Base-by-base conservation (phyloP, 306 rosid genomes). In the Canavalia ensiformis region DNA sequence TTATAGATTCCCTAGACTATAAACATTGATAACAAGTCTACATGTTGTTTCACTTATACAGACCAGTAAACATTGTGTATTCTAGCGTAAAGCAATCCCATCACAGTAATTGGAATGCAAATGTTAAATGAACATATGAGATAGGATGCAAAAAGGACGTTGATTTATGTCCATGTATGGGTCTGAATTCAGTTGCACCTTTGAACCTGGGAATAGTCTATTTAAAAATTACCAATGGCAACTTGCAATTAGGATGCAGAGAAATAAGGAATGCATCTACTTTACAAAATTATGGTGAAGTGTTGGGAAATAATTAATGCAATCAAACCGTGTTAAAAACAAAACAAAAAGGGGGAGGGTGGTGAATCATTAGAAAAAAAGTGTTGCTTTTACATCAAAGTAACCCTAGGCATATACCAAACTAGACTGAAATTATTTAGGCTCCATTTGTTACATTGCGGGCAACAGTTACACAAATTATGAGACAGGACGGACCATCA, bases 21-120 rank as follows among this genome's bases (percentile, higher is more conserved):
- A 76, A 62, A 47, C 33, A 62, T 76, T 8, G 59, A 60, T 49
- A 59, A 76, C 2, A 76, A 35, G 50, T 58, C 35, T 8, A 76
- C 45, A 58, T 30, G 28, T 37, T 39, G 65, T 35, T 64, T 75
- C 34, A 41, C 45, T 72, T 47, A 47, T 6, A n/a, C 6, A 54
- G 33, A 8, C 45, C 39, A 49, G 13, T 35, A 65, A 46, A 12
- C 31, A 45, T 31, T 11, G 41, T 30, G 31, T 74, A 47, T 28
- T 55, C 1, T 46, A 74, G 5, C 39, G 66, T 10, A 39, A 42
- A 25, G 41, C 29, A 63, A 49, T 64, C 73, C 12, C 62, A 8
- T 49, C 37, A 77, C 28, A 77, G 64, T 63, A 50, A 50, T 18
- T 44, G 60, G 65, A 37, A 77, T 12, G 50, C 54, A 56, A 42